Percentiles rank a stretch among this genome's conserved stretches.
phyloP scores from a whole-genome alignment of 148 eudicot species.

The Persicaria tinctoria region DNA sequence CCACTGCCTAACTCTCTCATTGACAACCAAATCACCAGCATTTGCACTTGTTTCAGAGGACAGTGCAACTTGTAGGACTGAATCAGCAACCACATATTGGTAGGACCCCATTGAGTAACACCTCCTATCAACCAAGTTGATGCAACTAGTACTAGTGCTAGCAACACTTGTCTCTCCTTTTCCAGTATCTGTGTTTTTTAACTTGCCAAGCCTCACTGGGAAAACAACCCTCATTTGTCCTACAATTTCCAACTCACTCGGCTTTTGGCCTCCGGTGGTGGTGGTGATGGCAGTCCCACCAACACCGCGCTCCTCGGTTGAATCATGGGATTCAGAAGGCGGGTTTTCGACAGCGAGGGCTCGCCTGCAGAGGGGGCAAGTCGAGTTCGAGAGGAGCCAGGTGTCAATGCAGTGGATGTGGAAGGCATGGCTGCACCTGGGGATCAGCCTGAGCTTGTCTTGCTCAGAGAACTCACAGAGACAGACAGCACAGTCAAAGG shows the following conservation, averaged over 20 bases:
- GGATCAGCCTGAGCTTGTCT: conserved; percentile 50
- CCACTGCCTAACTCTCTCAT: conserved; percentile 12
- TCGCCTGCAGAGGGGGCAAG: conserved; percentile 54
- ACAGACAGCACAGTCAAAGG: conserved; percentile 60
- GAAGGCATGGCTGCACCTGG: conserved; percentile 55
- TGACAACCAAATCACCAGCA: conserved; percentile 9
- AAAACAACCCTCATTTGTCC: conserved; percentile 23
- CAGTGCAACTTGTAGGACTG: conserved; percentile 33
- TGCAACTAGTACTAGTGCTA: conserved; percentile 35
- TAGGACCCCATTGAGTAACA: conserved; percentile 70
- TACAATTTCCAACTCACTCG: conserved; percentile 28
- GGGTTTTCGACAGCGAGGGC: conserved; percentile 42
- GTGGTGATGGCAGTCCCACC: conserved; percentile 15
- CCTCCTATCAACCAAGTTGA: conserved; percentile 51
- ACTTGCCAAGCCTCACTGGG: conserved; percentile 55
- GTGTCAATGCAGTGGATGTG: conserved; percentile 54
- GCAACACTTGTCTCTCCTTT: conserved; percentile 15
- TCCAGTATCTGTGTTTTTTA: conserved; percentile 27
- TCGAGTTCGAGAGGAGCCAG: conserved; percentile 51
- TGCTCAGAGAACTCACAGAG: conserved; percentile 42
- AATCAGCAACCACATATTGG: conserved; percentile 47
- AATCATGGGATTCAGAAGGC: conserved; percentile 32
- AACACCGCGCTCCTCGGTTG: conserved; percentile 22
- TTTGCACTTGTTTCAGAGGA: conserved; percentile 12
- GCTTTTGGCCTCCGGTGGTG: conserved; percentile 19